Evolutionary conservation across 2,329 filamentous ascomycete species (phyloP).

Genomic region (Penicillium sp.): DNA sequence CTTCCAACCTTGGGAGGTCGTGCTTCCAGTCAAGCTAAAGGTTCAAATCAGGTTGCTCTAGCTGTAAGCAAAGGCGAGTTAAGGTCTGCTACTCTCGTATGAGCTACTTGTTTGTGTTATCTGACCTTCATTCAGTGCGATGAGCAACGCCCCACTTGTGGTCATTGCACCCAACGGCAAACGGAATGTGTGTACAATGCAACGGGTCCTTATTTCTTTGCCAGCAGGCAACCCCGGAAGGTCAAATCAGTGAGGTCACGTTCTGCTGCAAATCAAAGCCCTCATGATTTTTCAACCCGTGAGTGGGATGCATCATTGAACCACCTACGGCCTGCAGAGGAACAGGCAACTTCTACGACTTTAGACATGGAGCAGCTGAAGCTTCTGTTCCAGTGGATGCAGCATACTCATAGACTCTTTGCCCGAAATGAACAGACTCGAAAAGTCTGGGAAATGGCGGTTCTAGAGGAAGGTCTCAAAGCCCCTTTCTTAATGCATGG

Average conservation of each 20-base stretch:
- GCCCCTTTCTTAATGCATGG: slow-evolving; percentile 29
- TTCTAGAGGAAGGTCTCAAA: slow-evolving; percentile 22
- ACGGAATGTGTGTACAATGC: slow-evolving; percentile 21
- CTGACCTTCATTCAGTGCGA: slow-evolving; percentile 19
- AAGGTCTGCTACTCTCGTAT: slow-evolving; percentile 17
- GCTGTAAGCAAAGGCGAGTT: slow-evolving; percentile 26
- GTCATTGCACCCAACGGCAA: slow-evolving; percentile 19
- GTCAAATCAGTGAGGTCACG: too few species aligned
- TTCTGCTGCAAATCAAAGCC: not conserved
- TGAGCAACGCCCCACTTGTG: slow-evolving; percentile 21
- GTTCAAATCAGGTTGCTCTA: slow-evolving; percentile 16
- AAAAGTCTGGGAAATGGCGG: slow-evolving; percentile 20
- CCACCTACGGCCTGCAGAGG: not conserved
- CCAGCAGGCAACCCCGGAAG: not conserved
- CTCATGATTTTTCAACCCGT: not conserved
- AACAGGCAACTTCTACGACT: not conserved
- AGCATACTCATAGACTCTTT: slow-evolving; percentile 19
- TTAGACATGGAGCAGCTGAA: slow-evolving; percentile 23
- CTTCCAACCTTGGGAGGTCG: not conserved
- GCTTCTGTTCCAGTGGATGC: slow-evolving; percentile 23
- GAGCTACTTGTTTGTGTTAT: not conserved
- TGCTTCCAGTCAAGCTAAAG: not conserved
- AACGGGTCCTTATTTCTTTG: slow-evolving; percentile 17
- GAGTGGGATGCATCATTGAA: not conserved
- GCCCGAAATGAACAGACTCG: slow-evolving; percentile 20